Conservation (phyloP, 805 yeast genomes). For the Zygoascus bituminiphila region DNA sequence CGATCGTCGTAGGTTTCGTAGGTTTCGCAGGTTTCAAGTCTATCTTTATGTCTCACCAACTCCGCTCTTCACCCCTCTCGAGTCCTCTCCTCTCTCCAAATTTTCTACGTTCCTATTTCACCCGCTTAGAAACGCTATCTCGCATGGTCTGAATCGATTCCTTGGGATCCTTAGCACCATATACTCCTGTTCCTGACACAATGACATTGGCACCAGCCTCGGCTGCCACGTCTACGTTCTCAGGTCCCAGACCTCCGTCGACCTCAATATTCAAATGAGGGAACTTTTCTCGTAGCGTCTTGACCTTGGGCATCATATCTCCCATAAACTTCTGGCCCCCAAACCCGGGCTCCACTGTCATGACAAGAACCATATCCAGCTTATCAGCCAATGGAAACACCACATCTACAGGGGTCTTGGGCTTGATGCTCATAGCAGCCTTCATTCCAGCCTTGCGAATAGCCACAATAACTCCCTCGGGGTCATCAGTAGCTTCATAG, state of each 20-base stretch:
- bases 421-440: constrained; percentile 92
- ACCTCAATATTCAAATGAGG: constrained; percentile 87
- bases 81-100: too few species aligned
- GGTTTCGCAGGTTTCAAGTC: too few species aligned
- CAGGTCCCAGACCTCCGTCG: constrained; percentile 91
- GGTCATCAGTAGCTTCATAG: constrained; percentile 76
- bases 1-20: too few species aligned
- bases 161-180: constrained; percentile 71
- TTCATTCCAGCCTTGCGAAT: constrained; percentile 78
- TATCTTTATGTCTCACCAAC: too few species aligned
- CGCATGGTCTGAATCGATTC: constrained; percentile 49
- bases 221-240: constrained; percentile 82
- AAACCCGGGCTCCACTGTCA: constrained; percentile 99
- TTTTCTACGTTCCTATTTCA: too few species aligned
- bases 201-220: constrained; percentile 96
- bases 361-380: constrained; percentile 89
- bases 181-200: constrained; percentile 94
- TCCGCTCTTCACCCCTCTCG: too few species aligned
- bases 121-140: constrained; percentile 8
- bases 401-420: constrained; percentile 82
- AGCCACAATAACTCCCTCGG: constrained; percentile 59
- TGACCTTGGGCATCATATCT: constrained; percentile 94
- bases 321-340: constrained; percentile 97
- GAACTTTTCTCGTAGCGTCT: constrained; percentile 56
- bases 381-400: constrained; percentile 64